phyloP scores from a whole-genome alignment of 2,329 filamentous ascomycete genomes.

The Colletotrichum sp. region DNA sequence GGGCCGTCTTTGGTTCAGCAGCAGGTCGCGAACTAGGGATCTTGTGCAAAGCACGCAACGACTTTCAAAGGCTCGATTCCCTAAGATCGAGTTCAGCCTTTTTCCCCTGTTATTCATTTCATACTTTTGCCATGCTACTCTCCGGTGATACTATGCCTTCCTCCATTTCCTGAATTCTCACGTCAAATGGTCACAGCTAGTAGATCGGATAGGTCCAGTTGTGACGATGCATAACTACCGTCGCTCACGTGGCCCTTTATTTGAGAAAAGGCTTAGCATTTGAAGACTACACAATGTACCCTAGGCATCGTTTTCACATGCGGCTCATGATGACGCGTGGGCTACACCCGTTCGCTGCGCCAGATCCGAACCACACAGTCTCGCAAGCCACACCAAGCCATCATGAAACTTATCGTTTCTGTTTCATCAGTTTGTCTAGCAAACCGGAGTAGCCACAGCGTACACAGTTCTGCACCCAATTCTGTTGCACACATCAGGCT shows the following conservation, averaged over 20 bases:
- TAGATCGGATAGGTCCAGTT: background rate
- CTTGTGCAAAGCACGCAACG: background rate
- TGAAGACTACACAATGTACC: background rate
- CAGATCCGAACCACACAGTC: background rate
- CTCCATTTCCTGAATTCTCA: background rate
- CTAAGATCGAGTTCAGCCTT: background rate
- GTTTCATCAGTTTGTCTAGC: background rate
- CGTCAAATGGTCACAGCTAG: background rate
- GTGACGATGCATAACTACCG: background rate
- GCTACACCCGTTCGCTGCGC: background rate
- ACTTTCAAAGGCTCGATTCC: background rate
- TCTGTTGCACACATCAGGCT: constrained; percentile 10
- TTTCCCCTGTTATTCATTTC: background rate
- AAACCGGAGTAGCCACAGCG: constrained; percentile 1
- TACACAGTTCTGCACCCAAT: constrained; percentile 17
- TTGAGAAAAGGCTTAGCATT: background rate
- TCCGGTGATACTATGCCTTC: background rate
- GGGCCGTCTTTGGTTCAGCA: background rate
- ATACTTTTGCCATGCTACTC: background rate
- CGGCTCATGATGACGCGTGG: background rate
- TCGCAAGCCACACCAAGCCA: background rate
- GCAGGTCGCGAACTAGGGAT: background rate
- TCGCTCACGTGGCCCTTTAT: background rate
- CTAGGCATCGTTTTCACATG: background rate
- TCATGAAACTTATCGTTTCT: background rate